These are phyloP conservation scores for Scleroderma citrinum DNA, from an alignment of 768 basidiomycete species.

Conservation along the genomic window DNA sequence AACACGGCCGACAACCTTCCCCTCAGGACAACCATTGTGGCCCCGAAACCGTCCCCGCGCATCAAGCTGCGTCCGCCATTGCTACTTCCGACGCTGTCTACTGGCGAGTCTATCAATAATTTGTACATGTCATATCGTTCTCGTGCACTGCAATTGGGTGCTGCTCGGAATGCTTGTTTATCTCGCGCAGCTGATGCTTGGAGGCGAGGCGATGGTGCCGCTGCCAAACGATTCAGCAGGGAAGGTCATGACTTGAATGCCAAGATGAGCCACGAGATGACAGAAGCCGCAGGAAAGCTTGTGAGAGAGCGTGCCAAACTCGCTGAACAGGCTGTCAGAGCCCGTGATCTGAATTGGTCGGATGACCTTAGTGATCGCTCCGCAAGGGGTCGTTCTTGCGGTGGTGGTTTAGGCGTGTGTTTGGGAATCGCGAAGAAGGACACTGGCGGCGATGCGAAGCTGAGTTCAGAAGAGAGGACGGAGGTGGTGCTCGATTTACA, in stretches of 20 bases:
- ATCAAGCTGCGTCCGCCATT: constrained; percentile 77
- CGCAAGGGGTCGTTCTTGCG: constrained; percentile 67
- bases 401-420: constrained; percentile 78
- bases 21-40: constrained; percentile 63
- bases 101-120: constrained; percentile 71
- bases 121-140: constrained; percentile 88
- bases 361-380: constrained; percentile 81
- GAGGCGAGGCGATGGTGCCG: constrained; percentile 91
- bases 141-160: constrained; percentile 86
- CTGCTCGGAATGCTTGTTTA: constrained; percentile 89
- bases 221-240: constrained; percentile 88
- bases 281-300: constrained; percentile 75
- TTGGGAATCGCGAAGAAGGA: constrained; percentile 76
- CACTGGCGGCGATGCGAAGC: constrained; percentile 45
- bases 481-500: constrained; percentile 88
- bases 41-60: constrained; percentile 78
- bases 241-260: constrained; percentile 93
- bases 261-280: constrained; percentile 85
- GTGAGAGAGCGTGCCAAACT: constrained; percentile 76
- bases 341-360: constrained; percentile 66
- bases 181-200: constrained; percentile 95
- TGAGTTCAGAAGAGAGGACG: constrained; percentile 82
- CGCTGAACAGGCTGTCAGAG: constrained; percentile 69
- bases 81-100: constrained; percentile 82
- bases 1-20: constrained; percentile 55